phyloP scores from a whole-genome alignment of 108 stramenopile genomes.

The Cyclotella cryptica region DNA sequence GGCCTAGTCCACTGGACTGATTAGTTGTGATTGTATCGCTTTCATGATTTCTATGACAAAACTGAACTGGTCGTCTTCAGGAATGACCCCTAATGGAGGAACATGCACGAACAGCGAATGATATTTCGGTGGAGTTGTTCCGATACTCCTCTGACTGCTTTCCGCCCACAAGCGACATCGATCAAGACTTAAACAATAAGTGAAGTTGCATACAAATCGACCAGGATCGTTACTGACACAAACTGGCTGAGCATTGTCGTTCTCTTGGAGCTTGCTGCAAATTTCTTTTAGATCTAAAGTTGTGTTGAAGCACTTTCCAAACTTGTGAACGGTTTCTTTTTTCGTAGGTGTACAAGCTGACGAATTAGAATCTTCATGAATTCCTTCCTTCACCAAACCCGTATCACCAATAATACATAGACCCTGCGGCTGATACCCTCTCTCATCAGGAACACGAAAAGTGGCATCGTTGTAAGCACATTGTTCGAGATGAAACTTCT shows the following conservation, averaged over 20 bases:
- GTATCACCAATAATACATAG: slow-evolving; percentile 15
- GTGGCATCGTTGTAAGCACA: slow-evolving; percentile 94
- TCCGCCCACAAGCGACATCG: slow-evolving; percentile 36
- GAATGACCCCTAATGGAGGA: slow-evolving; percentile 60
- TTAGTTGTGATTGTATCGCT: slow-evolving; percentile 15
- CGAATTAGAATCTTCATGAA: background rate
- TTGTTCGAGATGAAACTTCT: slow-evolving; percentile 78
- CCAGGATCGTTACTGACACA: slow-evolving; percentile 76
- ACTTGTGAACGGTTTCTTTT: background rate
- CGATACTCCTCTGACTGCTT: slow-evolving; percentile 4
- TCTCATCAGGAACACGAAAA: slow-evolving; percentile 91
- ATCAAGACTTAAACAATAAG: slow-evolving; percentile 77
- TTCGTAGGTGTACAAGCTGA: background rate
- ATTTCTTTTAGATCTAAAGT: slow-evolving; percentile 51
- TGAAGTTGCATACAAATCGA: slow-evolving; percentile 88
- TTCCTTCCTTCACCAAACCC: background rate
- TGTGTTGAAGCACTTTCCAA: slow-evolving; percentile 52
- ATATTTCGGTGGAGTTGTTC: background rate
- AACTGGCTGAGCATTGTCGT: slow-evolving; percentile 16
- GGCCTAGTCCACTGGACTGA: background rate
- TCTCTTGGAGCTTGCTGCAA: slow-evolving; percentile 30
- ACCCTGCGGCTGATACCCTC: slow-evolving; percentile 70
- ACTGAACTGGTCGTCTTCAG: slow-evolving; percentile 55
- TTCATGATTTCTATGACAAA: slow-evolving; percentile 61
- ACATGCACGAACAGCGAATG: slow-evolving; percentile 82